These are phyloP conservation scores for Magnolia sinica DNA, from an alignment of 164 flowering plant genomes.

Conservation along the genomic window DNA sequence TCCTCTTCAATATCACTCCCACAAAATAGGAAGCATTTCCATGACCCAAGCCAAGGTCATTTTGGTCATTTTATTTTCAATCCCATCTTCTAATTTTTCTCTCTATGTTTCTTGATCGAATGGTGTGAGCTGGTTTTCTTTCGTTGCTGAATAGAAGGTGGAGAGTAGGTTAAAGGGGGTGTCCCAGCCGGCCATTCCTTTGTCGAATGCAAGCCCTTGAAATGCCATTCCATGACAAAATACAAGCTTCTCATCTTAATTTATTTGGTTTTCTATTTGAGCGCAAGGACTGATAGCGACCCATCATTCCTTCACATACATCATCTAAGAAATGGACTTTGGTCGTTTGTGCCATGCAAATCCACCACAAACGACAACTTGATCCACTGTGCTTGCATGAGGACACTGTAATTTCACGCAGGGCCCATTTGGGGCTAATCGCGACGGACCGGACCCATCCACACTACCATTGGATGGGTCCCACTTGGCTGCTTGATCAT, in stretches of 20 bases:
- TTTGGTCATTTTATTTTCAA: no score
- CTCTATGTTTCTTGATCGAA: no score
- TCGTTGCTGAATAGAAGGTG: constrained; percentile 5
- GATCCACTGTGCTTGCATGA: constrained; percentile 1
- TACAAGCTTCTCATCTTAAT: neutral
- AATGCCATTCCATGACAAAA: constrained; percentile 29
- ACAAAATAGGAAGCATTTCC: no score
- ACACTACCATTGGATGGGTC: neutral
- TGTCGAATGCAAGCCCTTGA: constrained; percentile 32
- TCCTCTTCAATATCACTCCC: no score
- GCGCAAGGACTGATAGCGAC: constrained; percentile 32
- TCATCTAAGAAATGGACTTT: constrained; percentile 7
- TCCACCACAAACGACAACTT: constrained; percentile 21
- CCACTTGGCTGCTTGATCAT: neutral
- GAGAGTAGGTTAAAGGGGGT: constrained; percentile 46
- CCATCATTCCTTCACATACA: constrained; percentile 5
- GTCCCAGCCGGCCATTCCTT: constrained; percentile 60
- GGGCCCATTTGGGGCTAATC: neutral
- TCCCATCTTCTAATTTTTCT: no score
- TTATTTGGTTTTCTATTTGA: constrained; percentile 10
- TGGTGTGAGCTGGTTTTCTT: neutral
- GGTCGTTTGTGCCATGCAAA: constrained; percentile 10
- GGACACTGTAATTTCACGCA: neutral
- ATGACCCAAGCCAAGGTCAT: no score
- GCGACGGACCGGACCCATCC: neutral